Conservation (phyloP, 805 yeast species). For the Sugiyamaella chiloensis region DNA sequence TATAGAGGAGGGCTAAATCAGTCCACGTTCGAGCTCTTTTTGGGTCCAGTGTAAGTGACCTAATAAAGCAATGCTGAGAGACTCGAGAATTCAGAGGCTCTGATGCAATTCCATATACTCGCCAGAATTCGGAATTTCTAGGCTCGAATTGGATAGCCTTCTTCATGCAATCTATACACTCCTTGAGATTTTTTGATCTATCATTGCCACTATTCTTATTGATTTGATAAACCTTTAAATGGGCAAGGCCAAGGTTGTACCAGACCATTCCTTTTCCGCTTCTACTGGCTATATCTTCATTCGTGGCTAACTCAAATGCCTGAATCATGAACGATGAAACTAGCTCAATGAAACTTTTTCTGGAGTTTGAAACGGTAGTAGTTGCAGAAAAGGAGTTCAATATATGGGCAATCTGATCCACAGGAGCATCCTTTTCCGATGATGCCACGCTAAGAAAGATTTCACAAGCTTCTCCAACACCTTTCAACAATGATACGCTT, state of each 20-base stretch:
- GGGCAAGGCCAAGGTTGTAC: slow-evolving; percentile 71
- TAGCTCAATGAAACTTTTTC: background rate
- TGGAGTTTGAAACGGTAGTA: background rate
- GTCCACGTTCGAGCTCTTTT: slow-evolving; percentile 72
- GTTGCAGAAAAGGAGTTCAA: slow-evolving; percentile 26
- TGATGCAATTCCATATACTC: slow-evolving; percentile 74
- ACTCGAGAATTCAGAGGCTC: slow-evolving; percentile 61
- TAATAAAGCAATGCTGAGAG: slow-evolving; percentile 90
- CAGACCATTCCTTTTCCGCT: slow-evolving; percentile 39
- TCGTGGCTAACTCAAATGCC: slow-evolving; percentile 1
- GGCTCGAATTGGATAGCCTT: slow-evolving; percentile 70
- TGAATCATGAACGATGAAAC: slow-evolving; percentile 2
- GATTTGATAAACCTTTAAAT: slow-evolving; percentile 44
- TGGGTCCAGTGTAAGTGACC: slow-evolving; percentile 68
- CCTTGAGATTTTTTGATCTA: slow-evolving; percentile 18
- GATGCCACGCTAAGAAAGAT: slow-evolving; percentile 56
- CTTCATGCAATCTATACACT: slow-evolving; percentile 57
- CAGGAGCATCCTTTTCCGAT: slow-evolving; percentile 49
- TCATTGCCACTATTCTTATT: slow-evolving; percentile 23
- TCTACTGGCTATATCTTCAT: slow-evolving; percentile 20
- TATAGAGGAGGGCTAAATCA: slow-evolving; percentile 73
- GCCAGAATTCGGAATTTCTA: slow-evolving; percentile 72
- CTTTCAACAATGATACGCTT: slow-evolving; percentile 53
- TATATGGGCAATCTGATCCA: slow-evolving; percentile 32
- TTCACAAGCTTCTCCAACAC: slow-evolving; percentile 54